Evolutionary conservation across 2,329 filamentous ascomycete genomes (phyloP).

Genomic region (Passalora sequoiae): DNA sequence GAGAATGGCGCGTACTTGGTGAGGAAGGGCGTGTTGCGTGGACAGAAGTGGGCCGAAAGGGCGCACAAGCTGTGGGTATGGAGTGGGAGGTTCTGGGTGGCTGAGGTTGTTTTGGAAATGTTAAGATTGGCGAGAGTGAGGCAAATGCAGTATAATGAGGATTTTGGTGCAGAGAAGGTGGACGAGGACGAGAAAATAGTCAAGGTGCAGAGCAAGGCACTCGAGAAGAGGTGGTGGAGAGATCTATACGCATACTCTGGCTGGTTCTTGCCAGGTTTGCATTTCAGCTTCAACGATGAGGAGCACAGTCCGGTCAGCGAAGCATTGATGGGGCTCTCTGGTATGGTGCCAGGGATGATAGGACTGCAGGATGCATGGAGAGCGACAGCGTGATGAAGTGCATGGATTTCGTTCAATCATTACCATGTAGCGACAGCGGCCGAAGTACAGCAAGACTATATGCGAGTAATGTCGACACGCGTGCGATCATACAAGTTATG

Average conservation of each 20-base stretch:
- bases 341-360: slow-evolving; percentile 46
- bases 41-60: slow-evolving; percentile 35
- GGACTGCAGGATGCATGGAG: slow-evolving; percentile 45
- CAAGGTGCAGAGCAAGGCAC: slow-evolving; percentile 25
- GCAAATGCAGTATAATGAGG: slow-evolving; percentile 38
- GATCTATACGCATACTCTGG: slow-evolving; percentile 64
- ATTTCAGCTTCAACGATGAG: slow-evolving; percentile 70
- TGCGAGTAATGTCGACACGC: slow-evolving; percentile 79
- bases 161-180: slow-evolving; percentile 32
- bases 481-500: slow-evolving; percentile 78
- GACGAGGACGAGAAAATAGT: slow-evolving; percentile 40
- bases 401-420: no score
- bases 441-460: no score
- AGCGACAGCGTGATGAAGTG: slow-evolving; percentile 27
- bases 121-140: slow-evolving; percentile 51
- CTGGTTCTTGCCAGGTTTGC: slow-evolving; percentile 76
- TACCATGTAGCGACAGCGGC: no score
- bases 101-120: slow-evolving; percentile 72
- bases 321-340: slow-evolving; percentile 54
- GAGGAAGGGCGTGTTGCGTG: slow-evolving; percentile 61
- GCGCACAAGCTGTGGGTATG: slow-evolving; percentile 61
- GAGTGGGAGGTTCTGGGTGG: slow-evolving; percentile 75
- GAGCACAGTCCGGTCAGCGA: slow-evolving; percentile 54
- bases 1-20: slow-evolving; percentile 81
- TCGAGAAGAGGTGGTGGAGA: slow-evolving; percentile 54